phyloP scores from a whole-genome alignment of 1,139 yeast species.

The Hansenula lynferdii region DNA sequence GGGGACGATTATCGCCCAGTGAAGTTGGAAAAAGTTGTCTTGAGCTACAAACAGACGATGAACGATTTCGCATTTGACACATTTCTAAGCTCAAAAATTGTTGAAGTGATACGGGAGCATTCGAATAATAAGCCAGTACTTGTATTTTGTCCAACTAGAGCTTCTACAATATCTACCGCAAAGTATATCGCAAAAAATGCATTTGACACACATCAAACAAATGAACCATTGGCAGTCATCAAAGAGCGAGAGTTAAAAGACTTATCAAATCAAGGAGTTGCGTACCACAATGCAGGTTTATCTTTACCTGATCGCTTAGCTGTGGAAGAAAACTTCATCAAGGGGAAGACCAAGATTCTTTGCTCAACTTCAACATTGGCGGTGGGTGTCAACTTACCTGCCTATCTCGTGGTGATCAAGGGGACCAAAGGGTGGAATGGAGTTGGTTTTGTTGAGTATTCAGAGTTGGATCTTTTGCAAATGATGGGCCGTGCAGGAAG shows the following conservation, averaged over 20 bases:
- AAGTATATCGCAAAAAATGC: slow-evolving; percentile 29
- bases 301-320: slow-evolving; percentile 36
- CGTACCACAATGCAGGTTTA: slow-evolving; percentile 58
- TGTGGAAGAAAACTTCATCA: slow-evolving; percentile 40
- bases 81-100: slow-evolving; percentile 33
- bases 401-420: slow-evolving; percentile 52
- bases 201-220: slow-evolving; percentile 7
- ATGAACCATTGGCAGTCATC: slow-evolving; percentile 4
- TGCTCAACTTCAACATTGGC: slow-evolving; percentile 60
- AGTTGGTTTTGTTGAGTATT: slow-evolving; percentile 43
- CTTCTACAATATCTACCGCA: slow-evolving; percentile 42
- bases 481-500: slow-evolving; percentile 61
- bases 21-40: slow-evolving; percentile 34
- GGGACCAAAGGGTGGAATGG: slow-evolving; percentile 51
- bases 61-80: slow-evolving; percentile 43
- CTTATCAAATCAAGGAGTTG: slow-evolving; percentile 33
- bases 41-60: slow-evolving; percentile 33
- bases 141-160: slow-evolving; percentile 51
- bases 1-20: slow-evolving; percentile 47
- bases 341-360: slow-evolving; percentile 37
- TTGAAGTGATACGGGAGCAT: slow-evolving; percentile 32
- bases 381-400: slow-evolving; percentile 59
- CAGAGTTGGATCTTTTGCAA: slow-evolving; percentile 52
- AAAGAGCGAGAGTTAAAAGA: slow-evolving; percentile 29
- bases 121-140: slow-evolving; percentile 38